Percentiles rank a stretch among this genome's conserved stretches.
These are phyloP conservation scores for Wilhelminamyces savonicus DNA, from an alignment of 805 yeast genomes.

Conservation along the genomic window DNA sequence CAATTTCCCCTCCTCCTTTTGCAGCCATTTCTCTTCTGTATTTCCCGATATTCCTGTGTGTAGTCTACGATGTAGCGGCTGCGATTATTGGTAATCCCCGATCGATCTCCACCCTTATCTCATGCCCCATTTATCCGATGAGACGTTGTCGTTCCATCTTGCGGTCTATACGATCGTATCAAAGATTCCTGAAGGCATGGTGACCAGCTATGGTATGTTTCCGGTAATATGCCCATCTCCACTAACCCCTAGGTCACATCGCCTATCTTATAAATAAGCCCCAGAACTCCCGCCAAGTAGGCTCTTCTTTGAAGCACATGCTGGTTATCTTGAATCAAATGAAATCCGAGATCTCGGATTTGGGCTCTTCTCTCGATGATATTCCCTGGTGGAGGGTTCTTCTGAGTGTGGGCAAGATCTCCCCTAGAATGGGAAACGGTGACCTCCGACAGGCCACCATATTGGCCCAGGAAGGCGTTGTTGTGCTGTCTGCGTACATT, in stretches of 20 bases:
- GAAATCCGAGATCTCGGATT: slow-evolving; percentile 5
- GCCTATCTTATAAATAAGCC: slow-evolving; percentile 61
- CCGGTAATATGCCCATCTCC: too few species aligned
- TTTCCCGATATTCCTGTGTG: too few species aligned
- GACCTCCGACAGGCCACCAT: slow-evolving; percentile 41
- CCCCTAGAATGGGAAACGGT: slow-evolving; percentile 40
- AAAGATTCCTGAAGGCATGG: slow-evolving; percentile 55
- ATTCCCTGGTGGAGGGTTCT: slow-evolving; percentile 86
- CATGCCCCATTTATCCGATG: too few species aligned
- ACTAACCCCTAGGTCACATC: too few species aligned
- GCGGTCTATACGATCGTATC: slow-evolving; percentile 52
- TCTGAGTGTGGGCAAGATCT: slow-evolving; percentile 55
- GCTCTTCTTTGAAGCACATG: slow-evolving; percentile 55
- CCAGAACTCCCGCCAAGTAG: slow-evolving; percentile 67
- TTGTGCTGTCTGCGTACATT: slow-evolving; percentile 24
- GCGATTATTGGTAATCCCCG: too few species aligned
- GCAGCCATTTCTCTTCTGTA: too few species aligned
- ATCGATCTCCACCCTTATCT: too few species aligned
- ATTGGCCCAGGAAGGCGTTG: slow-evolving; percentile 44
- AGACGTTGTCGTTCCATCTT: slow-evolving; percentile 38
- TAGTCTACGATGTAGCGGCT: too few species aligned
- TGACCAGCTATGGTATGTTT: slow-evolving; percentile 71
- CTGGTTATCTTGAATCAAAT: slow-evolving; percentile 9
- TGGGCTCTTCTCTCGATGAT: too few species aligned
- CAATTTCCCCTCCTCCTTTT: too few species aligned